Percentiles rank a stretch among this genome's conserved stretches.
Evolutionary conservation across 208 protist genomes (phyloP).

Genomic region (Crithidia brevicula): DNA sequence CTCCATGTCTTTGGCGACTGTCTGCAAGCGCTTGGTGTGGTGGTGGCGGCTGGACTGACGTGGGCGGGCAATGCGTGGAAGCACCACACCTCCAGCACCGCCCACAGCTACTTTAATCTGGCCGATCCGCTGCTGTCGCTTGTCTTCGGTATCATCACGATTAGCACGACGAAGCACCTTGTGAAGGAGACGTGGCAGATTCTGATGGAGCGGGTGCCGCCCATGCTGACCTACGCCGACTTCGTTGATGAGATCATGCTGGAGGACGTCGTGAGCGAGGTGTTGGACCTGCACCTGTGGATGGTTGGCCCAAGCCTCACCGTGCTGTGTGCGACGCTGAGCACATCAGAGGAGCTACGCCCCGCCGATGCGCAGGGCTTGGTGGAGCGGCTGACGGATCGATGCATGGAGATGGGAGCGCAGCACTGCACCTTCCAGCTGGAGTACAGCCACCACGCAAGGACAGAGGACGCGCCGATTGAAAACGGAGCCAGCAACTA

Average conservation of each 20-base stretch:
- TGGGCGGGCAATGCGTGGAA: conserved; percentile 19
- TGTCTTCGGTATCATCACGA: conserved; percentile 20
- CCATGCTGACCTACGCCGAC: conserved; percentile 21
- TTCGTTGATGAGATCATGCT: conserved; percentile 10
- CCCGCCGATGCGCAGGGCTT: conserved; percentile 18
- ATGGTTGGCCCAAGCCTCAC: conserved; percentile 18
- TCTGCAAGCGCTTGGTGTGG: conserved; percentile 21
- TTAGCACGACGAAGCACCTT: conserved; percentile 27
- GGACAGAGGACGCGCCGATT: conserved; percentile 14
- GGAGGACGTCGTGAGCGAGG: conserved; percentile 17
- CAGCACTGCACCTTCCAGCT: conserved; percentile 31
- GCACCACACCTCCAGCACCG: conserved; percentile 19
- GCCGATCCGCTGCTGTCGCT: conserved; percentile 20
- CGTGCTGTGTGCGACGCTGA: conserved; percentile 23
- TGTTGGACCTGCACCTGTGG: conserved; percentile 27
- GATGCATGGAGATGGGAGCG: conserved; percentile 24
- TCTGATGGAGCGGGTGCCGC: conserved; percentile 26
- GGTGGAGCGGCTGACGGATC: conserved; percentile 22
- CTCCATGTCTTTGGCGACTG: conserved; percentile 31
- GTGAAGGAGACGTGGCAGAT: conserved; percentile 19
- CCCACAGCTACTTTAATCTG: conserved; percentile 31
- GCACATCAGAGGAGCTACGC: conserved; percentile 9
- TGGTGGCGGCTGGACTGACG: conserved; percentile 15
- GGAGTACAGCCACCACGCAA: conserved; percentile 12
- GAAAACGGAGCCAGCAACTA: not conserved